Conservation (phyloP, 371 early-diverging fungal genomes). For the Mortierella sp. region DNA sequence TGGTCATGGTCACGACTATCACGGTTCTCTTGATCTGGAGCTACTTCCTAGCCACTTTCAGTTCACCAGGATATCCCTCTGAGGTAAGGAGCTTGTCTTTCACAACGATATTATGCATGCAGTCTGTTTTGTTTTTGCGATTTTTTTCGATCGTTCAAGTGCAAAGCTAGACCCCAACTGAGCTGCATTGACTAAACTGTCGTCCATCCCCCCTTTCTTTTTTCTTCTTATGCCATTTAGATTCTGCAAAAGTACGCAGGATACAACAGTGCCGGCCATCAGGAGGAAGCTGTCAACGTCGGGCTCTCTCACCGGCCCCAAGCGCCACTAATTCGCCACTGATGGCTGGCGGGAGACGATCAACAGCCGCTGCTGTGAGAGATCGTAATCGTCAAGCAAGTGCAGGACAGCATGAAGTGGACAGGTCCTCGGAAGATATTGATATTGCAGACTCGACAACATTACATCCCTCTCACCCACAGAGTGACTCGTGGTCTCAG, state of each 20-base stretch:
- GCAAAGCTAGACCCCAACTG: neutral
- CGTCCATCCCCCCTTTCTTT: neutral
- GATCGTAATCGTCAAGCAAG: slow-evolving; percentile 6
- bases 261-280: slow-evolving; percentile 31
- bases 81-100: slow-evolving; percentile 22
- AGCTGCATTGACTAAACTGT: neutral
- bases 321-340: slow-evolving; percentile 28
- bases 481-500: slow-evolving; percentile 24
- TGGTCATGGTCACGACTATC: slow-evolving; percentile 36
- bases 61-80: slow-evolving; percentile 55
- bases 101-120: neutral
- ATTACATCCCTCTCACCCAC: neutral
- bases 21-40: slow-evolving; percentile 55
- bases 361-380: neutral
- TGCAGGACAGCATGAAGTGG: neutral
- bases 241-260: slow-evolving; percentile 32
- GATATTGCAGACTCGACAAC: slow-evolving; percentile 15
- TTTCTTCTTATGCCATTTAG: slow-evolving; percentile 4
- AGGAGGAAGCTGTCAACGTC: slow-evolving; percentile 37
- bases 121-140: too few species aligned
- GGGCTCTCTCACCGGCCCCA: slow-evolving; percentile 32
- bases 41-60: slow-evolving; percentile 47
- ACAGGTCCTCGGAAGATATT: slow-evolving; percentile 25
- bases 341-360: slow-evolving; percentile 6
- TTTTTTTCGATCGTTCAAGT: neutral